Evolutionary conservation across 768 basidiomycete species (phyloP).

Genomic region (Paxillus ammoniavirescens): DNA sequence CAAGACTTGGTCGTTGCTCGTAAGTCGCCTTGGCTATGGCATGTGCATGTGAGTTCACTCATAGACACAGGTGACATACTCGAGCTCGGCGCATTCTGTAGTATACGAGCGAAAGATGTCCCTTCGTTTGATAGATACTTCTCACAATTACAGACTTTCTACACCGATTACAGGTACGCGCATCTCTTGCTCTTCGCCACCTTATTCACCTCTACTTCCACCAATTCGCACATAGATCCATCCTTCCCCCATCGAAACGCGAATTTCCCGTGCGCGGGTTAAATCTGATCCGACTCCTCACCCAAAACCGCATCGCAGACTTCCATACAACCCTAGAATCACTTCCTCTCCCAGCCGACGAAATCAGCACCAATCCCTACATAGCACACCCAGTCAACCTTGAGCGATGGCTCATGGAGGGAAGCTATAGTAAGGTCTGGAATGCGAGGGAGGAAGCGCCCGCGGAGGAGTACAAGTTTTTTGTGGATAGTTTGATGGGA

Average conservation of each 20-base stretch:
- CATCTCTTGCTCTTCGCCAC: background rate
- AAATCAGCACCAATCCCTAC: conserved; percentile 65
- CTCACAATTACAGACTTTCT: conserved; percentile 86
- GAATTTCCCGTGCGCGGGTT: conserved; percentile 90
- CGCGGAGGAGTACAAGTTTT: conserved; percentile 91
- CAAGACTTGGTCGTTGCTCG: conserved; percentile 75
- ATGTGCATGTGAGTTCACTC: background rate
- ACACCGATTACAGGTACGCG: conserved; percentile 76
- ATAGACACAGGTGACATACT: conserved; percentile 76
- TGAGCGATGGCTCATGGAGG: conserved; percentile 98
- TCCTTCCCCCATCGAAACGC: conserved; percentile 79
- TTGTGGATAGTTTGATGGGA: conserved; percentile 89
- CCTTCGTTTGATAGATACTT: conserved; percentile 96
- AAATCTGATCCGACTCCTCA: conserved; percentile 91
- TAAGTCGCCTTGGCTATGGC: conserved; percentile 37
- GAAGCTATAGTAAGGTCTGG: conserved; percentile 97
- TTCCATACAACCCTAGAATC: conserved; percentile 97
- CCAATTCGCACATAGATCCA: conserved; percentile 42
- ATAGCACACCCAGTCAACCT: conserved; percentile 87
- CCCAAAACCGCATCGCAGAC: conserved; percentile 94
- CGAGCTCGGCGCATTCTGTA: conserved; percentile 94
- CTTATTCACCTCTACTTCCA: conserved; percentile 5
- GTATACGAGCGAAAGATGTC: conserved; percentile 83
- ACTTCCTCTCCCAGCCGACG: conserved; percentile 68
- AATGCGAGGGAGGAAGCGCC: conserved; percentile 90